Percentiles rank a stretch among this genome's conserved stretches.
Evolutionary conservation across 306 rosid species (phyloP).

Genomic region (Vigna nakashimae): DNA sequence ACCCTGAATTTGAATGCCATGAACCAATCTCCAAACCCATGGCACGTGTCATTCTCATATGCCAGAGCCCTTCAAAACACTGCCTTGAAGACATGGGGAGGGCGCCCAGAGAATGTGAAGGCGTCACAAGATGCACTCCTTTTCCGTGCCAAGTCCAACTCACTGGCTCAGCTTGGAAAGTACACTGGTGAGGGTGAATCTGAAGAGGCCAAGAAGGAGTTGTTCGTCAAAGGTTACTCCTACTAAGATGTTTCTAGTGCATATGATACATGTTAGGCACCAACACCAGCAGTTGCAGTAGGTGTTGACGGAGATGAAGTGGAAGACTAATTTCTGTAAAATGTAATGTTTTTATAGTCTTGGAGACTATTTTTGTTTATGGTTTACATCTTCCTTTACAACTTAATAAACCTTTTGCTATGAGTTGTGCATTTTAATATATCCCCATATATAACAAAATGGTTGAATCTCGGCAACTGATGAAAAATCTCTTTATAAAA

Average conservation of each 20-base stretch:
- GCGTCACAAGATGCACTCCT: conserved; percentile 81
- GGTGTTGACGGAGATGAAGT: conserved; percentile 30
- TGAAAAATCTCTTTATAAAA: background rate
- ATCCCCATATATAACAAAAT: background rate
- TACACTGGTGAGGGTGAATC: conserved; percentile 95
- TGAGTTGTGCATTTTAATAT: background rate
- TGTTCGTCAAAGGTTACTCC: conserved; percentile 81
- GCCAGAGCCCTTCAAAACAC: conserved; percentile 96
- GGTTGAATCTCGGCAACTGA: background rate
- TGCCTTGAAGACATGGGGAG: conserved; percentile 87
- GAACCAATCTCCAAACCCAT: conserved; percentile 81
- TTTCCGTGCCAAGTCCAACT: conserved; percentile 83
- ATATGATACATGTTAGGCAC: conserved; percentile 38
- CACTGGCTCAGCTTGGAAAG: conserved; percentile 90
- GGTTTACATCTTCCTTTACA: conserved; percentile 51
- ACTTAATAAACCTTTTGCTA: conserved; percentile 34
- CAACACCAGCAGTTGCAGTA: conserved; percentile 26
- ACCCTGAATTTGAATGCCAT: conserved; percentile 85
- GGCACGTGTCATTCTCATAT: conserved; percentile 92
- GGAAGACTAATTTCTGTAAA: conserved; percentile 47
- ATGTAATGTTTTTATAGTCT: conserved; percentile 54
- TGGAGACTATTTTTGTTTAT: conserved; percentile 76
- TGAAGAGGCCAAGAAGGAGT: conserved; percentile 77
- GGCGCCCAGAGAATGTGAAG: conserved; percentile 76
- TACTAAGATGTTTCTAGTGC: conserved; percentile 64